phyloP scores from a whole-genome alignment of 2,329 filamentous ascomycete species.

The Ceratocystis smalleyi region DNA sequence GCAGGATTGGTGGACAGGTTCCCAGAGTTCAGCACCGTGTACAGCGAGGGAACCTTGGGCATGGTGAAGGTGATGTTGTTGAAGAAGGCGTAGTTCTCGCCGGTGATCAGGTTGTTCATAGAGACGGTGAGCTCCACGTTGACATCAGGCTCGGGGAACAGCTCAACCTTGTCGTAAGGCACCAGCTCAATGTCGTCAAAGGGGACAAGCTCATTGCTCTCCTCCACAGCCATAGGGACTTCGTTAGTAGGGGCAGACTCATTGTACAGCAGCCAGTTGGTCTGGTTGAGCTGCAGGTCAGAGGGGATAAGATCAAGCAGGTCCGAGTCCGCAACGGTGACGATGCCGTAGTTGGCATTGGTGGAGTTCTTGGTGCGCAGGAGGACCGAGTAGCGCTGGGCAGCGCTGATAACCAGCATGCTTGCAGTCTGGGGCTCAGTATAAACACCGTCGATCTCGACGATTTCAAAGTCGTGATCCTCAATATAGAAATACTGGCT shows the following conservation, averaged over 20 bases:
- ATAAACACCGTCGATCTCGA: constrained; percentile 37
- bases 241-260: constrained; percentile 20
- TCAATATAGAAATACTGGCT: constrained; percentile 34
- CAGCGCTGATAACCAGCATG: constrained; percentile 32
- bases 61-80: constrained; percentile 49
- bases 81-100: constrained; percentile 40
- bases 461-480: constrained; percentile 24
- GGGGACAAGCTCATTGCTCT: constrained; percentile 35
- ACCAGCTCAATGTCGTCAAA: constrained; percentile 42
- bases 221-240: constrained; percentile 17
- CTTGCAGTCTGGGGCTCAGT: constrained; percentile 30
- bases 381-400: constrained; percentile 35
- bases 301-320: constrained; percentile 30
- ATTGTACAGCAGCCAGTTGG: constrained; percentile 25
- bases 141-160: constrained; percentile 35
- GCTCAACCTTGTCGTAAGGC: constrained; percentile 35
- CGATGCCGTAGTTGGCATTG: constrained; percentile 32
- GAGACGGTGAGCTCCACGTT: constrained; percentile 33
- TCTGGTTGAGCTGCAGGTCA: constrained; percentile 33
- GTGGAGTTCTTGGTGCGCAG: constrained; percentile 33
- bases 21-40: constrained; percentile 45
- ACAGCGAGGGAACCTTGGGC: constrained; percentile 53
- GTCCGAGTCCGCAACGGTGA: constrained; percentile 18
- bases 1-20: constrained; percentile 30
- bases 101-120: constrained; percentile 40